Base-by-base conservation (phyloP, 495 filamentous ascomycete species). In the Podospora pseudoanserina region DNA sequence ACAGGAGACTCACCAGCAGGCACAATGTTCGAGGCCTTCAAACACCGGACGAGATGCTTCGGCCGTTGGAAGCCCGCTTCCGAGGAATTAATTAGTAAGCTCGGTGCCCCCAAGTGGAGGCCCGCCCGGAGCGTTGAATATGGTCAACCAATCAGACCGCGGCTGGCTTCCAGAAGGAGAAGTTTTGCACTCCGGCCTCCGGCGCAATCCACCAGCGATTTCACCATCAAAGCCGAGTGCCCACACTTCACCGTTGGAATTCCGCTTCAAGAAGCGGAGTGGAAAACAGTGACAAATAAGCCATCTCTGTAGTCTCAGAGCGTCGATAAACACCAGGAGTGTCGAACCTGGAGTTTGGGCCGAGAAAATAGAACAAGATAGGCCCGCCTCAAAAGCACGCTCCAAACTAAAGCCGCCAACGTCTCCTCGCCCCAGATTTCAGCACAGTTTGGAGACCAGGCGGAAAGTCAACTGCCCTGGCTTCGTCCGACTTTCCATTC, bases 131-230 rank as follows among this genome's bases (percentile, higher is more conserved):
- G 39, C 15, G 9, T 18, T 49, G 39, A 2, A 16, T 49, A 2
- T 2, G 32, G 7, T 53, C 26, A 66, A 63, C 77, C 57, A 79
- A 79, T 79, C 68, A 77, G 55, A 74, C 15, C 19, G 23, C 32
- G 66, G 60, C 62, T 67, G 60, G 26, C 65, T 67, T 78, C 77
- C 77, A 64, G 74, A 79, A 79, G 76, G 74, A 79, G 77, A 72
- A 79, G 76, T 70, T 73, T 61, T 61, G 63, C 20, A 71, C 57
- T 68, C 55, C 55, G 19, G 55, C 55, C 18, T 58, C 55, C 55
- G 55, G 55, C 55, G 55, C n/a, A 19, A 58, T 19, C 55, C 55
- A 18, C 39, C 39, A 11, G 39, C 15, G 39, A 49, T 49, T 49
- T 11, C 4, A 32, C 30, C 30, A 32, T 32, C 23, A 7, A 32